Base-by-base conservation (phyloP, 768 basidiomycete genomes). In the Termitomyces sp. region DNA sequence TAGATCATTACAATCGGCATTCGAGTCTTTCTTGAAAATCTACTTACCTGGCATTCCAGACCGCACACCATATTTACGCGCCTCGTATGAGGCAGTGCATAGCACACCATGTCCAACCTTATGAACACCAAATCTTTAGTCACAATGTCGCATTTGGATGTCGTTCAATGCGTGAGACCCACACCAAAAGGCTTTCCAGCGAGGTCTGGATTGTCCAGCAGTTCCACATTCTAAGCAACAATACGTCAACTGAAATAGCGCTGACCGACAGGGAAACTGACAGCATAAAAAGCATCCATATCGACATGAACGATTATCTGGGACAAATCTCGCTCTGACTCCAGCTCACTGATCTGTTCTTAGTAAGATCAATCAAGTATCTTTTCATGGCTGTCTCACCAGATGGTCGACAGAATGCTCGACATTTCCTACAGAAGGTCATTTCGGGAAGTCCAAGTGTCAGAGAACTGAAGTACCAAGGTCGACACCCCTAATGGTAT, bases 281-380 rank as follows among this genome's bases (percentile, higher is more conserved):
- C 78, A 1, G 90, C 90, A 62, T 81, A 94, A 73, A 96, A 97
- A 4, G 93, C 92, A 69, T 98, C 96, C 85, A 95, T 94, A 66
- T 99, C 97, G 31, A 97, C 86, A 67, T 98, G 94, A 5, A 98
- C 90, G 59, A 99, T 91, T 20, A 74, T 81, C 69, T 95, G 91
- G 2, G 81, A 81, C 29, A 98, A 73, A 68, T 98, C 94, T 47
- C 94, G 76, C 51, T 82, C 77, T 2, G 77, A 72, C 69, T 96
- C 93, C 4, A 96, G 76, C 59, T 89, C 85, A 20, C 75, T 72
- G 4, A 95, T 75, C 90, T 87, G 54, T 18, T 36, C 28, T 36
- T 39, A 39, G 58, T 47, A 2, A 52, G 28, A 42, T 42, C 28
- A 15, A 41, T 54, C 51, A 24, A 13, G 37, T 39, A 26, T 26